These are phyloP conservation scores for Naematelia aurantialba DNA, from an alignment of 768 basidiomycete genomes.

Conservation along the genomic window DNA sequence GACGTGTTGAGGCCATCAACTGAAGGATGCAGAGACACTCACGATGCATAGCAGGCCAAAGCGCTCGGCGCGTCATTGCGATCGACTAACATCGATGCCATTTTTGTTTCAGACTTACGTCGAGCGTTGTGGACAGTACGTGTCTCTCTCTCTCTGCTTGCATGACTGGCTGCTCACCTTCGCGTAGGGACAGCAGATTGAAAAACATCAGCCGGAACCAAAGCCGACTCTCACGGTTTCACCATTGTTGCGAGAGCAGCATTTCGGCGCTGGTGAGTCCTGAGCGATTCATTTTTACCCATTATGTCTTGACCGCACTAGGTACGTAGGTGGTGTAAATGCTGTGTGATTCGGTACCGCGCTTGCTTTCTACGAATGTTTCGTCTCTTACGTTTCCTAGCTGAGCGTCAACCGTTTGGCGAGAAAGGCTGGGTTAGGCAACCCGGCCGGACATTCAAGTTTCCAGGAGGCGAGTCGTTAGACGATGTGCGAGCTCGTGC, in stretches of 20 bases:
- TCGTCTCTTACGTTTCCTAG: no score
- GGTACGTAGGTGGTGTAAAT: no score
- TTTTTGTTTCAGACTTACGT: constrained; percentile 51
- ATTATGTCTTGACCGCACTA: no score
- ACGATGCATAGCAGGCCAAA: constrained; percentile 49
- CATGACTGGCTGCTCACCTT: constrained; percentile 12
- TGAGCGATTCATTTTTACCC: no score
- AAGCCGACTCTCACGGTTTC: constrained; percentile 45
- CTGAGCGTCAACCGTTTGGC: constrained; percentile 34
- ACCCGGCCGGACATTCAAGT: constrained; percentile 46
- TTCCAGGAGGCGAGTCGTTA: constrained; percentile 51
- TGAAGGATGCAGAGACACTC: not conserved
- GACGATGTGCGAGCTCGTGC: constrained; percentile 52
- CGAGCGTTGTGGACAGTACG: constrained; percentile 52
- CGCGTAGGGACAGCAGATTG: constrained; percentile 43
- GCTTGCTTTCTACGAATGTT: no score
- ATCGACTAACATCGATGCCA: constrained; percentile 39
- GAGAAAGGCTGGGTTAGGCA: constrained; percentile 31
- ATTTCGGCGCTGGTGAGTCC: constrained; percentile 52
- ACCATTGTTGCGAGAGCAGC: constrained; percentile 51
- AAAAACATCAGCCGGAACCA: constrained; percentile 37
- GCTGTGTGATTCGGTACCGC: no score
- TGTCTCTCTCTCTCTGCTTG: constrained; percentile 5
- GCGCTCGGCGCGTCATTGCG: constrained; percentile 42
- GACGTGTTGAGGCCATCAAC: not conserved